A percentile compares a stretch with the other conserved stretches of the same genome.
Conservation (phyloP, 768 basidiomycete genomes). For the Rubroboletus satanas region DNA sequence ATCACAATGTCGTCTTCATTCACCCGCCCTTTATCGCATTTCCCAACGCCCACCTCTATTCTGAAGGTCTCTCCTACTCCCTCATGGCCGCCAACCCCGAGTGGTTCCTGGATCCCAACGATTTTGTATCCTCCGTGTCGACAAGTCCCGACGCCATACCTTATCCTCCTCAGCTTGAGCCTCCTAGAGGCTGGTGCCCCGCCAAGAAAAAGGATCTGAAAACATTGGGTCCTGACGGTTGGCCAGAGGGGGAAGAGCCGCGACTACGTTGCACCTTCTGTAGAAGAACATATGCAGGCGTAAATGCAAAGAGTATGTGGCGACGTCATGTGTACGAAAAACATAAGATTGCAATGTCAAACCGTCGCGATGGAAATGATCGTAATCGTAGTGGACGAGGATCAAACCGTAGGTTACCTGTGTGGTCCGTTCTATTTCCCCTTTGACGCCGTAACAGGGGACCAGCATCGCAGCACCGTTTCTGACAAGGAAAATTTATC, state of each 20-base stretch:
- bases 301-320: constrained; percentile 93
- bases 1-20: constrained; percentile 64
- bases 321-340: constrained; percentile 84
- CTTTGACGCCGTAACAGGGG: constrained; percentile 42
- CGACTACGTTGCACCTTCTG: constrained; percentile 82
- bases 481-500: constrained; percentile 34
- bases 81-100: constrained; percentile 71
- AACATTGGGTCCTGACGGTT: constrained; percentile 62
- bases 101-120: constrained; percentile 72
- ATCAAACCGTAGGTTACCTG: constrained; percentile 53
- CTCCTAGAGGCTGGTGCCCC: constrained; percentile 82
- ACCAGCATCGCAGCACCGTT: constrained; percentile 50
- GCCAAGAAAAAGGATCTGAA: constrained; percentile 79
- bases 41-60: constrained; percentile 55
- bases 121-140: constrained; percentile 51
- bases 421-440: constrained; percentile 2
- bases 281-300: constrained; percentile 76
- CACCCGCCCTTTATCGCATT: constrained; percentile 71
- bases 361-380: constrained; percentile 69
- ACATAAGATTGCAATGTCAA: constrained; percentile 87
- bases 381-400: constrained; percentile 56
- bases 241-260: constrained; percentile 80
- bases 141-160: constrained; percentile 52
- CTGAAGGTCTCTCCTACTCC: constrained; percentile 68
- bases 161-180: constrained; percentile 76